Percentiles rank a stretch among this genome's conserved stretches.
phyloP scores from a whole-genome alignment of 1,139 yeast genomes.

The Zygosaccharomyces pseudobailii region DNA sequence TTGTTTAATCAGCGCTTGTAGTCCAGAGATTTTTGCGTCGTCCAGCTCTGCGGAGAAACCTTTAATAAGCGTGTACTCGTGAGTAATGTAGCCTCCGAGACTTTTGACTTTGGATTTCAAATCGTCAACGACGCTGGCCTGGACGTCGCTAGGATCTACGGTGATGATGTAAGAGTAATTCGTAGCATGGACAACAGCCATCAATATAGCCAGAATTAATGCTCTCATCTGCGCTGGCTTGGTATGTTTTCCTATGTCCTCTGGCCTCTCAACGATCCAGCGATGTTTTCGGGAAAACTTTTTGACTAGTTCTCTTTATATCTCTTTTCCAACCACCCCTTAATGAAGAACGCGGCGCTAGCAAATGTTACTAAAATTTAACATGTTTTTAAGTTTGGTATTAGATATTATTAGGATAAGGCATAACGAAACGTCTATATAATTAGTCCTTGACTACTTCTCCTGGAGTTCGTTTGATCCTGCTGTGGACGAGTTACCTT shows the following conservation, averaged over 20 bases:
- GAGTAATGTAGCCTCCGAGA: constrained; percentile 60
- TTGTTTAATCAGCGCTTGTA: constrained; percentile 8
- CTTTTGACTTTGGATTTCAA: constrained; percentile 25
- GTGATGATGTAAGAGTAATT: constrained; percentile 14
- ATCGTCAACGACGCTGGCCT: constrained; percentile 10
- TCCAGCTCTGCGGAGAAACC: constrained; percentile 45
- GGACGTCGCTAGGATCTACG: constrained; percentile 9
- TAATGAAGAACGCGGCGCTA: not conserved
- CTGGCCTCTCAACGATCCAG: not conserved
- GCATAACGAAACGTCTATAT: not conserved
- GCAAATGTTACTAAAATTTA: not conserved
- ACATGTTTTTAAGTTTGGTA: not conserved
- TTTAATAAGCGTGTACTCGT: constrained; percentile 63
- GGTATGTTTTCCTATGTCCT: not conserved
- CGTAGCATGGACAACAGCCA: constrained; percentile 4
- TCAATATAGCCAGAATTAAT: not conserved
- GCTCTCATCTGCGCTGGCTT: not conserved
- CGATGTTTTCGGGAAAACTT: too few relatives aligned
- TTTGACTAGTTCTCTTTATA: not conserved
- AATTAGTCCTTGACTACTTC: constrained; percentile 9
- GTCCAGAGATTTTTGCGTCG: constrained; percentile 5
- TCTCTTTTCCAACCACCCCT: not conserved
- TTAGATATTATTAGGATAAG: not conserved
- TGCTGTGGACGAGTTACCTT: constrained; percentile 9
- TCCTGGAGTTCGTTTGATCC: constrained; percentile 7